phyloP scores from a whole-genome alignment of 2,329 filamentous ascomycete genomes.

The Emergomyces africanus region DNA sequence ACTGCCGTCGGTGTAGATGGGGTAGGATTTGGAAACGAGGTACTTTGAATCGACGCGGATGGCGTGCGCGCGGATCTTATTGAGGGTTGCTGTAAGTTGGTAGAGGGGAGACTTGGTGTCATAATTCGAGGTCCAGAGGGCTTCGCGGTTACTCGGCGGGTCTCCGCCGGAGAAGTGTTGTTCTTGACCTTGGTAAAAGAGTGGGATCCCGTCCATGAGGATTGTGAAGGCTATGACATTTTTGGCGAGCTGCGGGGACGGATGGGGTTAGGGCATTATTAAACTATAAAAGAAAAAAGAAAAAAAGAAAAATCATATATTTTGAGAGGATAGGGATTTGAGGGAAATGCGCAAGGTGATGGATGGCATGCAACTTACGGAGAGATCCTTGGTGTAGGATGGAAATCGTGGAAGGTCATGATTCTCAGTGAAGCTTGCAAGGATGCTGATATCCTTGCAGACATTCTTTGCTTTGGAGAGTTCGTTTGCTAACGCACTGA shows the following conservation, averaged over 20 bases:
- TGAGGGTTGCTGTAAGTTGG: constrained; percentile 35
- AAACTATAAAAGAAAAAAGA: too few species aligned
- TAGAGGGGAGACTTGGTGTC: constrained; percentile 37
- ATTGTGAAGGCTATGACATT: constrained; percentile 52
- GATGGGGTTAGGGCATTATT: neutral
- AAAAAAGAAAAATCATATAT: too few species aligned
- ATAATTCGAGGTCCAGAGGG: constrained; percentile 44
- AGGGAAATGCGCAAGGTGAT: too few species aligned
- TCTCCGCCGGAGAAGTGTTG: constrained; percentile 44
- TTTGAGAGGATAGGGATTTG: too few species aligned
- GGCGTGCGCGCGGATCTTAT: constrained; percentile 38
- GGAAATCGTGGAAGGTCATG: constrained; percentile 46
- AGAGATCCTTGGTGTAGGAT: constrained; percentile 38
- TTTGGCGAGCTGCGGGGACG: constrained; percentile 36
- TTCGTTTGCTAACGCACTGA: neutral
- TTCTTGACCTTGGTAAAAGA: constrained; percentile 54
- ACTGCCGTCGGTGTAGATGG: constrained; percentile 33
- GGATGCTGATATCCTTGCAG: constrained; percentile 32
- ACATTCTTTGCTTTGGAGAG: constrained; percentile 16
- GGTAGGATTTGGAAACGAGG: constrained; percentile 28
- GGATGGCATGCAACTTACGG: constrained; percentile 12
- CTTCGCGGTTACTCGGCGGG: constrained; percentile 42
- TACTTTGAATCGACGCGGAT: constrained; percentile 28
- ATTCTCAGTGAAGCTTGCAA: constrained; percentile 46
- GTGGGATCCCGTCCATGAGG: constrained; percentile 47